Conservation (phyloP, 345 rosid species). For the Bruguiera parviflora region DNA sequence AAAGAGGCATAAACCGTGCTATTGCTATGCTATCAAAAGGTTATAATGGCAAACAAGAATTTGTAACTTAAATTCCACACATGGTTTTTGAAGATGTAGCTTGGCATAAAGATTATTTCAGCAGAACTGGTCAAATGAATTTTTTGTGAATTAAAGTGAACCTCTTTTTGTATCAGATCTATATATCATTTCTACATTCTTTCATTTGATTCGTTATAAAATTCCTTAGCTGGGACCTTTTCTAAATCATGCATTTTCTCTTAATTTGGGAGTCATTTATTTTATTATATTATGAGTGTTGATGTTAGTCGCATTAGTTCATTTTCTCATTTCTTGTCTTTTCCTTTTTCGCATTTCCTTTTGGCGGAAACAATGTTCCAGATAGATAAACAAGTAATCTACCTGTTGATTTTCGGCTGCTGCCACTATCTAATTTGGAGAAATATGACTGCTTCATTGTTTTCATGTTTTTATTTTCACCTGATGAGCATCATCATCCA, state of each 20-base stretch:
- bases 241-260: neutral
- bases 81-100: too few species aligned
- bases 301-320: conserved; percentile 12
- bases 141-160: too few species aligned
- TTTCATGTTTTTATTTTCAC: conserved; percentile 19
- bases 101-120: too few species aligned
- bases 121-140: too few species aligned
- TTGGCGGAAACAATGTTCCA: conserved; percentile 34
- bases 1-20: too few species aligned
- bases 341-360: conserved; percentile 18
- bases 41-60: too few species aligned
- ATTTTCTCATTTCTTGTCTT: conserved; percentile 35
- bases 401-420: conserved; percentile 20
- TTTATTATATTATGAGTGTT: conserved; percentile 9
- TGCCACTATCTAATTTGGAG: conserved; percentile 15
- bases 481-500: conserved; percentile 27
- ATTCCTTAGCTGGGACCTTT: neutral
- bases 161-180: too few species aligned
- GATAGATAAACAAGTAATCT: conserved; percentile 24
- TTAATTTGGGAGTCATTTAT: neutral
- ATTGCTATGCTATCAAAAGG: too few species aligned
- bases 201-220: neutral
- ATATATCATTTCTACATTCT: too few species aligned
- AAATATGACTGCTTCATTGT: conserved; percentile 20
- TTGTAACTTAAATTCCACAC: too few species aligned